Percentiles rank a stretch among this genome's conserved stretches.
These are phyloP conservation scores for Agrostemma githago DNA, from an alignment of 148 eudicot species.

Conservation along the genomic window DNA sequence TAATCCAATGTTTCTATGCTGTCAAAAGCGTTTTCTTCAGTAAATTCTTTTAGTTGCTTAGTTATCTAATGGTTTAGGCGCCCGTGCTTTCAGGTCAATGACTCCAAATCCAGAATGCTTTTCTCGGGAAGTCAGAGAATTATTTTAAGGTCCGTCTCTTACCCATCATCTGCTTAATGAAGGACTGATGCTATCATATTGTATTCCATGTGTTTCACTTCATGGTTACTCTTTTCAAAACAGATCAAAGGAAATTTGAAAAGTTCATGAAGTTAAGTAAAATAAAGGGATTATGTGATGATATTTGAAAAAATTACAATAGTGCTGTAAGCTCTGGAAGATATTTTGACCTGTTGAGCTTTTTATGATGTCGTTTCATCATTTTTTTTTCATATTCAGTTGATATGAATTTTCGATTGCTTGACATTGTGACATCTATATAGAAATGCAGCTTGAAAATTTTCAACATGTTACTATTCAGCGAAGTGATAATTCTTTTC, in stretches of 20 bases:
- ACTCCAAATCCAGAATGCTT: slow-evolving; percentile 42
- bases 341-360: neutral
- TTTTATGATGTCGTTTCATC: neutral
- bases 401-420: neutral
- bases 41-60: neutral
- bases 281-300: neutral
- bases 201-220: neutral
- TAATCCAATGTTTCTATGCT: neutral
- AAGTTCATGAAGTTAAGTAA: neutral
- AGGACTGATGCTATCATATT: neutral
- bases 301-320: neutral
- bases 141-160: slow-evolving; percentile 52
- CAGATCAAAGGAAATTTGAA: neutral
- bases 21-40: neutral
- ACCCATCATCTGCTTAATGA: neutral
- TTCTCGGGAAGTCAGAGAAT: slow-evolving; percentile 48
- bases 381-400: neutral
- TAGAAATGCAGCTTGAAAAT: neutral
- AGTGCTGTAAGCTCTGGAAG: neutral
- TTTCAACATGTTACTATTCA: neutral
- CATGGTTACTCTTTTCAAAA: neutral
- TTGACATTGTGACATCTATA: neutral
- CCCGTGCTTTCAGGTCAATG: slow-evolving; percentile 58
- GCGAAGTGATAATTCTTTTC: neutral
- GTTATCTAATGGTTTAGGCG: neutral